These are phyloP conservation scores for Plectosphaerella cucumerina DNA, from an alignment of 2,329 filamentous ascomycete species.

Conservation along the genomic window DNA sequence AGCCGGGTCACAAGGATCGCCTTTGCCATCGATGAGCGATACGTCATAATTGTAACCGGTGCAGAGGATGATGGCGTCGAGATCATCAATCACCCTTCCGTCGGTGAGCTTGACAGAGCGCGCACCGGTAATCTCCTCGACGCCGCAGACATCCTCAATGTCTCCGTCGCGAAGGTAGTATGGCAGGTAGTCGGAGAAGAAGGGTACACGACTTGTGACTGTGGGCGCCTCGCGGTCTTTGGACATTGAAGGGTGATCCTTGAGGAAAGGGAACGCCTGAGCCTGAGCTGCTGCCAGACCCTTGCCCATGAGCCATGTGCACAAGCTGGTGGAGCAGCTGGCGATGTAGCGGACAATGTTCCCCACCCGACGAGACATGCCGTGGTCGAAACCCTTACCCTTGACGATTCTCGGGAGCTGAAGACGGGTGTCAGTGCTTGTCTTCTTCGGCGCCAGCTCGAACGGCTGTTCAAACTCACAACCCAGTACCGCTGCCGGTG, in stretches of 20 bases:
- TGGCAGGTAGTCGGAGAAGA: conserved; percentile 23
- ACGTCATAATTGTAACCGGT: conserved; percentile 25
- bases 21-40: conserved; percentile 20
- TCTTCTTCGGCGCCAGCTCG: background rate
- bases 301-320: background rate
- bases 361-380: background rate
- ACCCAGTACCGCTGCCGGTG: conserved; percentile 7
- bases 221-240: conserved; percentile 1
- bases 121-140: conserved; percentile 23
- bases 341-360: conserved; percentile 4
- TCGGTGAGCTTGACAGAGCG: conserved; percentile 22
- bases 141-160: conserved; percentile 19
- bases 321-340: background rate
- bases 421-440: background rate
- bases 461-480: background rate
- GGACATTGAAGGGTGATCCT: conserved; percentile 5
- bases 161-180: conserved; percentile 19
- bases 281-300: background rate
- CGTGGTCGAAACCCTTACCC: conserved; percentile 8
- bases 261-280: conserved; percentile 8
- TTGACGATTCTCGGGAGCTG: conserved; percentile 5
- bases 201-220: conserved; percentile 18
- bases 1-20: conserved; percentile 19
- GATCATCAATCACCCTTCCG: conserved; percentile 22
- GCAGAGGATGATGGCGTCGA: conserved; percentile 27